Base-by-base conservation (phyloP, 257 asterid genomes). In the Anisodus acutangulus region DNA sequence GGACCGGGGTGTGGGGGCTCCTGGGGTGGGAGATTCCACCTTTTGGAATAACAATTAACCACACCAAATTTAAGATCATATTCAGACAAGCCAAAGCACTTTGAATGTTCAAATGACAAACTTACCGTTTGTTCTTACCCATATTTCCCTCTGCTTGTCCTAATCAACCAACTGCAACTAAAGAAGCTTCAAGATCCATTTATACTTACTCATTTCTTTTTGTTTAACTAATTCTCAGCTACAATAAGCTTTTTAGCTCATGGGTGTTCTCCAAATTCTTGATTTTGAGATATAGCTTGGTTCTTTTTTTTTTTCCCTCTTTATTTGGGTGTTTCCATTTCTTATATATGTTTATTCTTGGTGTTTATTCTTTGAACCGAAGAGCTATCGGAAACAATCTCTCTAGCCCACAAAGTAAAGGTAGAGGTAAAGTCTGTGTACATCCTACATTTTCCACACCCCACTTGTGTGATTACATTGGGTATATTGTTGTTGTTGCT, bases 131-230 rank as follows among this genome's bases (percentile, higher is more conserved):
- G 9, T 41, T 64, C 80, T 63, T 71, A 3, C 2, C 59, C 86
- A 26, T 78, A 68, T 85, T 88, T 85, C 58, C 88, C 79, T 17
- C 60, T 45, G 55, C 41, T 63, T 45, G 83, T 80, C 83, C 71
- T 63, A 4, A 59, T 47, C 86, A 22, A 59, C 31, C 84, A 58
- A 74, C 88, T 85, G 8, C 82, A 62, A 66, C 6, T 16, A 9
- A 80, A 71, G 85, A 74, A 89, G 57, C 88, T 74, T 91, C 88
- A 85, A 90, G 92, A 84, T 86, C 87, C 82, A 74, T 10, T 37
- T 85, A 60, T 82, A 83, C 49, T 55, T 11, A 22, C 47, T 72
- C 83, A 81, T 81, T 83, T 82, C 86, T 78, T 17, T 71, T 35
- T 47, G 39, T n/a, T 82, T 6, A 69, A 69, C 78, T 39, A 78